These are phyloP conservation scores for Sarocladiaceae sp. DNA, from an alignment of 2,329 filamentous ascomycete genomes.

Conservation along the genomic window DNA sequence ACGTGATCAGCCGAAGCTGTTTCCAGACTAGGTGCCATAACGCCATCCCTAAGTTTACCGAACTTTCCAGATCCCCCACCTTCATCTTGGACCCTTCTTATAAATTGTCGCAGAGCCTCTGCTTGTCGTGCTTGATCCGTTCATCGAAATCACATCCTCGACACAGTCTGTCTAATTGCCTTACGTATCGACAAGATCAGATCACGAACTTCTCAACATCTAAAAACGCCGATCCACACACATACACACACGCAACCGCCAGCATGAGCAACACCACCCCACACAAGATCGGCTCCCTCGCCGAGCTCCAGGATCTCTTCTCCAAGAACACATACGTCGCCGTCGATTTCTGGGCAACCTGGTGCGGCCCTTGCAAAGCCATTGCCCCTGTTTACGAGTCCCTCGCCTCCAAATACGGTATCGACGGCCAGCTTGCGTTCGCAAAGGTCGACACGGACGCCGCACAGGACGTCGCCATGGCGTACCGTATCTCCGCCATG, in stretches of 20 bases:
- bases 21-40: neutral
- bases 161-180: neutral
- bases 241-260: constrained; percentile 1
- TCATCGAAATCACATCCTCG: neutral
- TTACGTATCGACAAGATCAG: too few species aligned
- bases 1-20: neutral
- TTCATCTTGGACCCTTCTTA: neutral
- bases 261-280: constrained; percentile 8
- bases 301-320: constrained; percentile 31
- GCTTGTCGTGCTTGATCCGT: neutral
- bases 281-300: constrained; percentile 18
- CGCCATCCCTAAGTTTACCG: too few species aligned
- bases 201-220: too few species aligned
- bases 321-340: constrained; percentile 33
- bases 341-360: constrained; percentile 45
- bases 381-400: constrained; percentile 38
- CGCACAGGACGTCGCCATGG: constrained; percentile 64
- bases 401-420: constrained; percentile 21
- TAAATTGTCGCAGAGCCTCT: constrained; percentile 9
- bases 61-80: constrained; percentile 7
- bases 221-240: too few species aligned
- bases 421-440: constrained; percentile 58
- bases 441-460: constrained; percentile 90
- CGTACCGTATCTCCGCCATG: constrained; percentile 82
- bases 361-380: constrained; percentile 44